phyloP scores from a whole-genome alignment of 106 monocot genomes.

The Acorus calamus region DNA sequence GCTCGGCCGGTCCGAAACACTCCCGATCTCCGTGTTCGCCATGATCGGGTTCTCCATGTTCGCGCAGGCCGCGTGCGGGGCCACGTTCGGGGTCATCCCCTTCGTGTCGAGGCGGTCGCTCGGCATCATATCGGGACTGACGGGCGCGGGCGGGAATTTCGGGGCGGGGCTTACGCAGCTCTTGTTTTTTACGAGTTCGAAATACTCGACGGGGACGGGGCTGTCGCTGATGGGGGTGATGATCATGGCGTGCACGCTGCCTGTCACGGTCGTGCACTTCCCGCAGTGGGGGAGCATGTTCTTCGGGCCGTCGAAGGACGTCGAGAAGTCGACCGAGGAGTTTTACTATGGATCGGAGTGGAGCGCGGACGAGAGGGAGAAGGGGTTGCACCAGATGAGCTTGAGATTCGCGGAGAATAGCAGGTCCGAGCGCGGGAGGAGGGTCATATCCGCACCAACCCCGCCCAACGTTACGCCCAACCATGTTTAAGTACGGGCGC shows the following conservation, averaged over 20 bases:
- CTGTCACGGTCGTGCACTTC: conserved; percentile 32
- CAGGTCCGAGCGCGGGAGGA: conserved; percentile 28
- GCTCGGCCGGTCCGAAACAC: conserved; percentile 32
- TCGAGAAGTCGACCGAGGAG: conserved; percentile 22
- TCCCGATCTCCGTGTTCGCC: conserved; percentile 32
- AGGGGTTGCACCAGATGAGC: conserved; percentile 25
- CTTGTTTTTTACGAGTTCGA: conserved; percentile 50
- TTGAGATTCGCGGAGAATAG: conserved; percentile 41
- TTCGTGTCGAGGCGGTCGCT: conserved; percentile 44
- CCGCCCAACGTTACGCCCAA: conserved; percentile 15
- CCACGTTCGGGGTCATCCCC: conserved; percentile 51
- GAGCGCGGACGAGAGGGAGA: conserved; percentile 30
- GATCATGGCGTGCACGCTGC: conserved; percentile 46
- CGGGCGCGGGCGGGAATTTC: conserved; percentile 44
- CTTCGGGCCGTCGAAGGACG: conserved; percentile 12
- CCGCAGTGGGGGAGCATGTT: conserved; percentile 55
- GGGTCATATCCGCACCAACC: conserved; percentile 13
- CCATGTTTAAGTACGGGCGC: too few relatives aligned
- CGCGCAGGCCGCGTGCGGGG: conserved; percentile 56
- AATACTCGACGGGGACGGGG: conserved; percentile 27
- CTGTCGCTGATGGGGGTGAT: conserved; percentile 37
- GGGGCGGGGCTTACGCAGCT: conserved; percentile 67
- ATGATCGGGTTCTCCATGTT: conserved; percentile 60
- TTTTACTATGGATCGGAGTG: conserved; percentile 35
- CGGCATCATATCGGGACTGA: conserved; percentile 24